Base-by-base conservation (phyloP, 495 filamentous ascomycete genomes). In the Hyaloscypha variabilis region DNA sequence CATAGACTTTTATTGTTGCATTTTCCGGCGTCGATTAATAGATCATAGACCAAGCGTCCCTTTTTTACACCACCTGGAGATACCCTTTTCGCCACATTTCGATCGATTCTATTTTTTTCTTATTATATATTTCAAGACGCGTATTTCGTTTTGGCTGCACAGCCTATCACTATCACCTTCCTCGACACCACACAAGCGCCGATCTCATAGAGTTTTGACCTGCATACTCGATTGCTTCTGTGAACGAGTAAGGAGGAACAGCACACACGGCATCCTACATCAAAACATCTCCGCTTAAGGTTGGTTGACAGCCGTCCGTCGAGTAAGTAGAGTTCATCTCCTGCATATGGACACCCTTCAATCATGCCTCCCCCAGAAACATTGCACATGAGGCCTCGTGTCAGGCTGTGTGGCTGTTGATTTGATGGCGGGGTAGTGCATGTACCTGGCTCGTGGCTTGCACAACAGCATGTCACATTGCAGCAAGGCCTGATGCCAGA, bases 11-110 rank as follows among this genome's bases (percentile, higher is more conserved):
- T 50, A 50, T 56, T 67, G 21, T 39, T 67, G 60, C 63, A 67
- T 69, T 67, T 67, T 57, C 60, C 34, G 58, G 69, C 65, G 66
- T 56, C 59, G 65, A 39, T 62, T 62, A 51, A 24, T 25, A 54
- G 25, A 58, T 19, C 60, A 63, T 67, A 63, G 67, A 72, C 70
- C 65, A 31, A 64, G 72, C 46, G 66, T 72, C 70, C 25, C 39
- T 54, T 64, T 58, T 57, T 24, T 63, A 21, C 62, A 63, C 6
- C 55, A 51, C 49, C 36, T 36, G 62, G 34, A 70, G 67, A 74
- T 71, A 70, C 69, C 67, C 68, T 49, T 8, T 62, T 56, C 46
- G 62, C 19, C 28, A 29, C 55, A 25, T 11, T 53, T 42, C 54
- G 26, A 26, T 36, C 51, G n/a, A 24, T 42, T n/a, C 25, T 63